Percentiles rank a stretch among this genome's conserved stretches.
Evolutionary conservation across 306 rosid species (phyloP).

Genomic region (Delonix regia): DNA sequence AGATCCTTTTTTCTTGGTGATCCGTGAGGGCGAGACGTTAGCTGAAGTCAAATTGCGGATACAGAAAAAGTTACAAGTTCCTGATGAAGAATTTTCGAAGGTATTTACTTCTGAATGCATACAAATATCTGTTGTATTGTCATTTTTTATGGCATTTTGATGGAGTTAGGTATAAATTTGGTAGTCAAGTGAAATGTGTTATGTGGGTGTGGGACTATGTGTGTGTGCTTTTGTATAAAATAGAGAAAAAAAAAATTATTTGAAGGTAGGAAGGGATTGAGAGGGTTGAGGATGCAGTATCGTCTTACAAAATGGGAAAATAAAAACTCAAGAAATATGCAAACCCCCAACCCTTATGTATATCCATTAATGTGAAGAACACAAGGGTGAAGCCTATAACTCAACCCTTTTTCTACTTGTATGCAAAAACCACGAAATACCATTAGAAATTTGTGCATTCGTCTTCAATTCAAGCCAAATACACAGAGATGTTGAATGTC

Average conservation of each 20-base stretch:
- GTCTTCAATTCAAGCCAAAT: no score
- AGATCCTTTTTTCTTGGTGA: constrained; percentile 87
- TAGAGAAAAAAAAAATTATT: background rate
- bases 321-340: background rate
- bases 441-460: no score
- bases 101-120: constrained; percentile 11
- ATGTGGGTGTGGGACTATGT: no score
- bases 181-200: background rate
- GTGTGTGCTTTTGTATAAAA: background rate
- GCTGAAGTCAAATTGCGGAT: constrained; percentile 83
- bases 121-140: background rate
- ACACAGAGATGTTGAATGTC: no score
- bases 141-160: background rate
- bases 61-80: constrained; percentile 86
- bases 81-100: constrained; percentile 61
- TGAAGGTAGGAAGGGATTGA: background rate
- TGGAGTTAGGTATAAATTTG: background rate
- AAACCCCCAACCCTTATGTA: background rate
- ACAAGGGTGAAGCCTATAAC: background rate
- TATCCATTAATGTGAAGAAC: background rate
- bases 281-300: background rate
- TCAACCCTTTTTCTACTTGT: no score
- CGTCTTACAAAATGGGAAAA: background rate
- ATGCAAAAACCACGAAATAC: background rate
- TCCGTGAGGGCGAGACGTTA: constrained; percentile 78